Evolutionary conservation across 2,329 filamentous ascomycete species (phyloP).

Genomic region (Aspergillus costaricaensis): DNA sequence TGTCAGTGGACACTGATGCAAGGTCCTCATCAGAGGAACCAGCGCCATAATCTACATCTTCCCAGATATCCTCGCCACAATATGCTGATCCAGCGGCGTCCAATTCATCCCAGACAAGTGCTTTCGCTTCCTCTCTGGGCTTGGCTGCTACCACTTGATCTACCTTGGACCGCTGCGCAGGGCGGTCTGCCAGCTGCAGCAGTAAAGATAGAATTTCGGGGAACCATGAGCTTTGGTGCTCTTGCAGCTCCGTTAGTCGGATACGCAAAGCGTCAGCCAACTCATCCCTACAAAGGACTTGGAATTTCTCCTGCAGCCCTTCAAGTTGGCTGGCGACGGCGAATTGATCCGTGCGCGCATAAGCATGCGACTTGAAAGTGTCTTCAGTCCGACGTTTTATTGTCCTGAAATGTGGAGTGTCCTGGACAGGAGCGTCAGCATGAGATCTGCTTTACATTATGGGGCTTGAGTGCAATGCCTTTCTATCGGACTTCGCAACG

Average conservation of each 20-base stretch:
- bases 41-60: slow-evolving; percentile 42
- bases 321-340: slow-evolving; percentile 65
- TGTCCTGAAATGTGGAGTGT: slow-evolving; percentile 28
- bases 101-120: slow-evolving; percentile 77
- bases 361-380: slow-evolving; percentile 46
- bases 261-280: slow-evolving; percentile 69
- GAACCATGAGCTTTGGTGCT: slow-evolving; percentile 62
- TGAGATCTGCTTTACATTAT: neutral
- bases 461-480: slow-evolving; percentile 45
- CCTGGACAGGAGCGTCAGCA: slow-evolving; percentile 27
- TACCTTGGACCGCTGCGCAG: slow-evolving; percentile 68
- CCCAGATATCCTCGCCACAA: slow-evolving; percentile 45
- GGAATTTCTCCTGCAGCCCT: slow-evolving; percentile 83
- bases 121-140: slow-evolving; percentile 48
- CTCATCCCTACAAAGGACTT: slow-evolving; percentile 74
- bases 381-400: slow-evolving; percentile 37
- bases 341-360: slow-evolving; percentile 73
- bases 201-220: slow-evolving; percentile 80
- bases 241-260: slow-evolving; percentile 62
- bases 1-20: slow-evolving; percentile 35
- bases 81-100: slow-evolving; percentile 73
- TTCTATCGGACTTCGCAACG: slow-evolving; percentile 53
- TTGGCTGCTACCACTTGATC: slow-evolving; percentile 62
- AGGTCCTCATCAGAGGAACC: slow-evolving; percentile 44
- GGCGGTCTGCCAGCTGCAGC: slow-evolving; percentile 78